Evolutionary conservation across 495 filamentous ascomycete genomes (phyloP).

Genomic region (Apodospora peruviana): DNA sequence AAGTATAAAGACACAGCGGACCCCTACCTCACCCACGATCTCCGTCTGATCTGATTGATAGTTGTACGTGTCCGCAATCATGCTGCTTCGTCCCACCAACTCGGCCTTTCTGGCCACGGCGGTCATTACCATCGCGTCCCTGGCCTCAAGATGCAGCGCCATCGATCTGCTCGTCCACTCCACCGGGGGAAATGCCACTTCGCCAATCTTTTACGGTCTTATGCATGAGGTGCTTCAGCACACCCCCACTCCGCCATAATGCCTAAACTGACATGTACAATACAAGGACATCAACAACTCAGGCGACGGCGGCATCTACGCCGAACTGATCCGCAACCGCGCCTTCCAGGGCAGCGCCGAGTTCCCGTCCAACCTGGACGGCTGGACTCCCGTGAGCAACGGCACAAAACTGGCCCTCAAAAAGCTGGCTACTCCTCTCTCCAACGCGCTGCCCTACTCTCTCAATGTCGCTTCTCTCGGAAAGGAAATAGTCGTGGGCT

Average conservation of each 20-base stretch:
- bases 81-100: neutral
- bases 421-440: conserved; percentile 42
- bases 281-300: conserved; percentile 65
- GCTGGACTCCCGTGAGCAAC: conserved; percentile 50
- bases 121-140: neutral
- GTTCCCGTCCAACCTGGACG: conserved; percentile 39
- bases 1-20: too few relatives aligned
- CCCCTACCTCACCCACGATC: too few relatives aligned
- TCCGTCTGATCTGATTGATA: too few relatives aligned
- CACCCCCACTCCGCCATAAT: neutral
- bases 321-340: conserved; percentile 66
- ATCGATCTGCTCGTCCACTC: conserved; percentile 26
- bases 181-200: conserved; percentile 31
- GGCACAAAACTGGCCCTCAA: conserved; percentile 43
- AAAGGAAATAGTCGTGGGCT: conserved; percentile 39
- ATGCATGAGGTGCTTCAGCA: conserved; percentile 29
- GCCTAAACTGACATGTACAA: neutral
- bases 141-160: conserved; percentile 3
- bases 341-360: conserved; percentile 51
- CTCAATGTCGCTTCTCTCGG: conserved; percentile 42
- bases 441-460: conserved; percentile 50
- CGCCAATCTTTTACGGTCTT: conserved; percentile 33
- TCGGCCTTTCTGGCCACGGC: neutral
- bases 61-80: too few relatives aligned
- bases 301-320: conserved; percentile 73